Evolutionary conservation across 768 basidiomycete species (phyloP).

Genomic region (Rhodotorula taiwanensis): DNA sequence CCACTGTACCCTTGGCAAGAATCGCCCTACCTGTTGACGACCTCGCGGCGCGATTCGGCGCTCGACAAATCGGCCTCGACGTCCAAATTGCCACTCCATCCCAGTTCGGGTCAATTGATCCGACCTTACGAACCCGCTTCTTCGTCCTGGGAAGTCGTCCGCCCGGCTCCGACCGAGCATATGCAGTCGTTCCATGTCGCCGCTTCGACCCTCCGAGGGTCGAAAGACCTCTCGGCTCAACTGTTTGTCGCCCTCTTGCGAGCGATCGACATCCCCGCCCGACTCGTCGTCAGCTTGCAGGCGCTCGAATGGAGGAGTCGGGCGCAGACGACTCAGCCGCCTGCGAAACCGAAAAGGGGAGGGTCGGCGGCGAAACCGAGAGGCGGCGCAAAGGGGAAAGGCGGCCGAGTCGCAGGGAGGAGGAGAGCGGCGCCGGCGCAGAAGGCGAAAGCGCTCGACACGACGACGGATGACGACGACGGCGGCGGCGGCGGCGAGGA

Average conservation of each 20-base stretch:
- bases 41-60: neutral
- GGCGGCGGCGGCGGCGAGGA: neutral
- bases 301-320: constrained; percentile 77
- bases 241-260: constrained; percentile 86
- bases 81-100: neutral
- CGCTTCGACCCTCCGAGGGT: constrained; percentile 68
- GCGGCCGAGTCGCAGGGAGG: constrained; percentile 18
- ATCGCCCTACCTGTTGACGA: neutral
- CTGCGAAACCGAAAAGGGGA: constrained; percentile 42
- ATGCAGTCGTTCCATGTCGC: constrained; percentile 3
- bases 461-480: neutral
- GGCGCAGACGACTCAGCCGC: constrained; percentile 36
- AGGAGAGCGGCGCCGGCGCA: constrained; percentile 18
- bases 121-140: constrained; percentile 5
- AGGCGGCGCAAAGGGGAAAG: constrained; percentile 36
- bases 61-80: neutral
- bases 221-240: constrained; percentile 77
- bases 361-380: constrained; percentile 38
- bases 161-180: neutral
- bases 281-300: constrained; percentile 84
- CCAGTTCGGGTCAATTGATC: neutral
- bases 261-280: constrained; percentile 73
- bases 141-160: neutral
- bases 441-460: constrained; percentile 23
- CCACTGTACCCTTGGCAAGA: constrained; percentile 19